A percentile compares a stretch with the other conserved stretches of the same genome.
phyloP scores from a whole-genome alignment of 805 yeast species.

The Candida endomychidarum region DNA sequence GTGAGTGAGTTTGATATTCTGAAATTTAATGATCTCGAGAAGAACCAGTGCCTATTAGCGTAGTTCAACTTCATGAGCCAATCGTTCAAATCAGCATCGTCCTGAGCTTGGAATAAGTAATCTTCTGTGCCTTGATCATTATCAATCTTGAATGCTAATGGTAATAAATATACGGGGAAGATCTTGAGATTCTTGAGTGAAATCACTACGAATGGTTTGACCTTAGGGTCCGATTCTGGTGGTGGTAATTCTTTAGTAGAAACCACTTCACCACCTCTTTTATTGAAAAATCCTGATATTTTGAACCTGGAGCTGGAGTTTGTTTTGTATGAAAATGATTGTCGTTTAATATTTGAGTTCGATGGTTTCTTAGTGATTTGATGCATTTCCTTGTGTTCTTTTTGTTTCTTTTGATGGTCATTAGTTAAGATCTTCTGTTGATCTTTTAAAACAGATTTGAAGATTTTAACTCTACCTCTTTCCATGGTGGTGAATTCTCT shows the following conservation, averaged over 20 bases:
- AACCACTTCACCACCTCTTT: slow-evolving; percentile 41
- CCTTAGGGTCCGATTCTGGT: slow-evolving; percentile 41
- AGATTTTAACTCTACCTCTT: slow-evolving; percentile 26
- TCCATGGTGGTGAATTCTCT: slow-evolving; percentile 34
- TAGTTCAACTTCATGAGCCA: slow-evolving; percentile 62
- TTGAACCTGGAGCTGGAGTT: slow-evolving; percentile 45
- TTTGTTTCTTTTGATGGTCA: slow-evolving; percentile 34
- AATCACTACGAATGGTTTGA: slow-evolving; percentile 51
- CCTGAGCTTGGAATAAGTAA: slow-evolving; percentile 64
- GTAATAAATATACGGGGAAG: slow-evolving; percentile 53
- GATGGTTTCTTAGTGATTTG: slow-evolving; percentile 30
- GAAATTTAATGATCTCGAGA: slow-evolving; percentile 37
- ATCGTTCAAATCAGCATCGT: slow-evolving; percentile 61
- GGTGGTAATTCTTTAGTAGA: slow-evolving; percentile 61
- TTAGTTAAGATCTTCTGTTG: slow-evolving; percentile 31
- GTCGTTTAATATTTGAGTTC: slow-evolving; percentile 31
- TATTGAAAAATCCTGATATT: slow-evolving; percentile 57
- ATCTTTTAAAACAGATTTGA: slow-evolving; percentile 29
- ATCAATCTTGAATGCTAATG: slow-evolving; percentile 50
- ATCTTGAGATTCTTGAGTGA: slow-evolving; percentile 47
- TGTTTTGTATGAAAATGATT: slow-evolving; percentile 40
- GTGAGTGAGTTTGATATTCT: slow-evolving; percentile 36
- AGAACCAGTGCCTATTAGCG: slow-evolving; percentile 57
- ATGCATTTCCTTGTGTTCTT: slow-evolving; percentile 15
- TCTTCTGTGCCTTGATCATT: slow-evolving; percentile 46